These are phyloP conservation scores for Ustilago trichophora DNA, from an alignment of 1,284 basidiomycete species.

Conservation along the genomic window DNA sequence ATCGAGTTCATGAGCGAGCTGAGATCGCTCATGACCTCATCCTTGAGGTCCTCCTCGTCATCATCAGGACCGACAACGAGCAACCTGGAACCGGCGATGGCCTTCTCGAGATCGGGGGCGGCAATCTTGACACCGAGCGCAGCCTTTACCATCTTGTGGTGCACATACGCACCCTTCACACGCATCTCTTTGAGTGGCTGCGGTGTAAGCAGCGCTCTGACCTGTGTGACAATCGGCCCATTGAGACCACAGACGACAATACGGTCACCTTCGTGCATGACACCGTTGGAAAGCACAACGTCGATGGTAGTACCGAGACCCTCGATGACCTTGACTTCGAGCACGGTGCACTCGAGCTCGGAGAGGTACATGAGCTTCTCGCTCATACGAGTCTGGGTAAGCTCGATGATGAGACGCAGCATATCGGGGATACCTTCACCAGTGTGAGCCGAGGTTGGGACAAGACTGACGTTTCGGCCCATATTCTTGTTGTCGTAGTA, in stretches of 20 bases:
- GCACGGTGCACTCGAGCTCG: conserved; percentile 97
- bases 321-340: conserved; percentile 99
- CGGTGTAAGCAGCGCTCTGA: conserved; percentile 92
- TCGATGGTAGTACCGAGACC: conserved; percentile 98
- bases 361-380: conserved; percentile 97
- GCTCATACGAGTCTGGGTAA: conserved; percentile 98
- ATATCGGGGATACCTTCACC: conserved; percentile 99
- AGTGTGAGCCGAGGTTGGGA: conserved; percentile 96
- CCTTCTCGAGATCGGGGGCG: conserved; percentile 95
- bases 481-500: conserved; percentile 99
- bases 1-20: conserved; percentile 88
- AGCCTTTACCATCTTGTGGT: conserved; percentile 97
- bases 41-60: conserved; percentile 91
- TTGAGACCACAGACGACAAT: conserved; percentile 98
- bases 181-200: conserved; percentile 95
- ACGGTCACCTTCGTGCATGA: conserved; percentile 88
- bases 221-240: conserved; percentile 94
- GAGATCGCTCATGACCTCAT: conserved; percentile 96
- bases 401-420: conserved; percentile 96
- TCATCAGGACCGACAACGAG: conserved; percentile 92
- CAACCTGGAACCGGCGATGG: conserved; percentile 95
- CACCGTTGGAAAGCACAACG: conserved; percentile 94
- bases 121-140: conserved; percentile 96
- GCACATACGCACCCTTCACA: conserved; percentile 97
- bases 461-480: conserved; percentile 90